Base-by-base conservation (phyloP, 176 grass and related monocot genomes). In the Tuctoria greenei region DNA sequence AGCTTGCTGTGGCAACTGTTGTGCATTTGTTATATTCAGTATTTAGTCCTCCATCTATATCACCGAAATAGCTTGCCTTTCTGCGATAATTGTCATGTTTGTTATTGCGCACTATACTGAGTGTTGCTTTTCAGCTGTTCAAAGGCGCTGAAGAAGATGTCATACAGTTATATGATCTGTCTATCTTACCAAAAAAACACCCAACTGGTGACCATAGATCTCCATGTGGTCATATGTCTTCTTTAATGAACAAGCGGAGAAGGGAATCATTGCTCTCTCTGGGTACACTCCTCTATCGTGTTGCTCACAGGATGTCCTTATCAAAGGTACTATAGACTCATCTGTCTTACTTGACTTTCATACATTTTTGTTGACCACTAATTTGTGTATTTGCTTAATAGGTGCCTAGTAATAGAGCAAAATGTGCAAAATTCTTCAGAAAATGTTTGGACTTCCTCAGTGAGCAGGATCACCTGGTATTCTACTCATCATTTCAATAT, bases 61-160 rank as follows among this genome's bases (percentile, higher is more conserved):
- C 49, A 34, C 55, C 23, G 63, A 34, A 52, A 69, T 79, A 63
- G 44, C 73, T 79, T 57, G 16, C 57, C 18, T 49, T 76, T 26
- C 71, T 13, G 31, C 14, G 45, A 47, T 69, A n/a, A n/a, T 52
- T 23, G 39, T 75, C n/a, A 76, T n/a, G 16, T 34, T 52, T 75
- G 61, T 83, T 83, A 6, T 79, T 68, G n/a, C 57, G 47, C 45
- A 75, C 74, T 64, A 45, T 24, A 35, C 76, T 79, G 70, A 84
- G 46, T 5, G 8, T 65, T 88, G 64, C 28, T 71, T 87, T 46
- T 84, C 89, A 99, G 95, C 78, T 99, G 71, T 99, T 90, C 74
- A 99, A 99, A 88, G 95, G 95, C 6, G 87, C 89, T 49, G 95
- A 90, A 77, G 95, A 99, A 84, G 91, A 99, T 88, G 85, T 95